A percentile compares a stretch with the other conserved stretches of the same genome.
Conservation (phyloP, 495 filamentous ascomycete species). For the Trichocladium antarcticum region DNA sequence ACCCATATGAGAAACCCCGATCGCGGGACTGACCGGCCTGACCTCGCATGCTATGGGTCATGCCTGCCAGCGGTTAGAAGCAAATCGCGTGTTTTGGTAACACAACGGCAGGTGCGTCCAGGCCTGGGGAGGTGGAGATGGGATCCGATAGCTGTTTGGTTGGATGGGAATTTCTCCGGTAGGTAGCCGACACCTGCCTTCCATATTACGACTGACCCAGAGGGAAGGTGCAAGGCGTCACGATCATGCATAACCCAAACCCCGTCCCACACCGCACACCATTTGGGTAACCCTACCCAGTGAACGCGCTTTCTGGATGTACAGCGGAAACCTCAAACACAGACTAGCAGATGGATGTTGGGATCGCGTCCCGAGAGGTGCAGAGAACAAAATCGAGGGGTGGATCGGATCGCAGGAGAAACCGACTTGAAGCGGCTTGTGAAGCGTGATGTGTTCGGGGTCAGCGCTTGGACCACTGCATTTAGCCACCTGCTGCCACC, state of each 20-base stretch:
- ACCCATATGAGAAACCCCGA: no score
- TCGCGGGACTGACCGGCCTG: no score
- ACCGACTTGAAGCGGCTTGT: constrained; percentile 8
- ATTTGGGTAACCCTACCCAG: no score
- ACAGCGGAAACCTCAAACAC: no score
- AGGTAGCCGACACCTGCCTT: neutral
- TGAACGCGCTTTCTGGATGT: no score
- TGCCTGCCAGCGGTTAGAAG: no score
- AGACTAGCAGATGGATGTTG: no score
- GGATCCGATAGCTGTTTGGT: neutral
- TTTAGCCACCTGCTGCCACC: constrained; percentile 10
- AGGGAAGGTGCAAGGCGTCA: neutral
- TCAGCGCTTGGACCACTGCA: neutral
- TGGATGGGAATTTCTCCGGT: neutral
- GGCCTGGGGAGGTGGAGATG: neutral
- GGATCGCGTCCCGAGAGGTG: no score
- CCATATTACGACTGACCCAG: constrained; percentile 1
- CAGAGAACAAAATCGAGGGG: neutral
- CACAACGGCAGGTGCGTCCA: neutral
- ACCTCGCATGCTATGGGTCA: no score
- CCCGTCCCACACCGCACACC: no score
- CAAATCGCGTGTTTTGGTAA: constrained; percentile 4
- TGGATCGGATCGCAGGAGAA: neutral
- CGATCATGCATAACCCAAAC: no score
- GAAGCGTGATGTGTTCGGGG: constrained; percentile 6